These are phyloP conservation scores for Populus pruinosa DNA, from an alignment of 345 rosid genomes.

Conservation along the genomic window DNA sequence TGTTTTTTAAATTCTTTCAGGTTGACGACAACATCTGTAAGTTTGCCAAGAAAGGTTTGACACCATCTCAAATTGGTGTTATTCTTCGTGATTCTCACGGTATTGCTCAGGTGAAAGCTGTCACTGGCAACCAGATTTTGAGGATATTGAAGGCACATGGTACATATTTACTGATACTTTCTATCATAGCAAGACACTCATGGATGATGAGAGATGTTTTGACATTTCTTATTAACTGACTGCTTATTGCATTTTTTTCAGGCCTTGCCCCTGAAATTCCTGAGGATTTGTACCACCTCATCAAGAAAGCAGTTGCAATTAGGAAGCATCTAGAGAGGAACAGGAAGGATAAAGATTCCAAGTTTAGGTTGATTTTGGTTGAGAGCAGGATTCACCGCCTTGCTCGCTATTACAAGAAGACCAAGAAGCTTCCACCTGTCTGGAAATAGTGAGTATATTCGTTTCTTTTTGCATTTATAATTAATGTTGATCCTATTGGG, in stretches of 20 bases:
- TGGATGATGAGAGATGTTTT: background rate
- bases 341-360: slow-evolving; percentile 92
- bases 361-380: slow-evolving; percentile 82
- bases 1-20: slow-evolving; percentile 16
- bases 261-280: slow-evolving; percentile 92
- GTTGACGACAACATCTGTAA: slow-evolving; percentile 67
- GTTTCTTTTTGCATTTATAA: slow-evolving; percentile 15
- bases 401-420: slow-evolving; percentile 93
- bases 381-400: slow-evolving; percentile 93
- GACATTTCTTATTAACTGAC: background rate
- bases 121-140: slow-evolving; percentile 66
- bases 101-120: slow-evolving; percentile 63
- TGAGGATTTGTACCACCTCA: slow-evolving; percentile 80
- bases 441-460: slow-evolving; percentile 60
- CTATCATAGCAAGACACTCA: background rate
- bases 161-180: slow-evolving; percentile 1
- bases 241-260: background rate
- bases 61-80: slow-evolving; percentile 78
- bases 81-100: slow-evolving; percentile 81
- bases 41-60: slow-evolving; percentile 73
- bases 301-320: slow-evolving; percentile 89
- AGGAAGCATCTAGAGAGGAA: slow-evolving; percentile 95
- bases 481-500: background rate
- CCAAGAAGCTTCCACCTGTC: slow-evolving; percentile 90
- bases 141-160: slow-evolving; percentile 66